Percentiles rank a stretch among this genome's conserved stretches.
Evolutionary conservation across 148 eudicot species (phyloP).

Genomic region (Dysphania ambrosioides): DNA sequence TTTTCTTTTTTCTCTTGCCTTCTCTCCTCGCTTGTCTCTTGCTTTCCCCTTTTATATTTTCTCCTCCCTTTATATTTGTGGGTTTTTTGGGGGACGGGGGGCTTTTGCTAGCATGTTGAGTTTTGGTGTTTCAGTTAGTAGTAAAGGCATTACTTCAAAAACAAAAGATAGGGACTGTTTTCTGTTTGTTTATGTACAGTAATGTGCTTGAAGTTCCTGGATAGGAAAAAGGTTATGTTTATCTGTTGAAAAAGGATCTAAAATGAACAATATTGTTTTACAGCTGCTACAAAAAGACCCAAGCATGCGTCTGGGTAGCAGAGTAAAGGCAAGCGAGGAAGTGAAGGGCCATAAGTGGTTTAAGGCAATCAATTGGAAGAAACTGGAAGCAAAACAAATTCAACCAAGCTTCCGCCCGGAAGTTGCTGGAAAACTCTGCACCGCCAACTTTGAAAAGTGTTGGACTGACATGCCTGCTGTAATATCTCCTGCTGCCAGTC

Average conservation of each 20-base stretch:
- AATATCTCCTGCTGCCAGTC: constrained; percentile 87
- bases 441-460: constrained; percentile 70
- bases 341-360: constrained; percentile 84
- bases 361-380: constrained; percentile 80
- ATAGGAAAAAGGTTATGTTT: too few relatives aligned
- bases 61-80: neutral
- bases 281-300: constrained; percentile 75
- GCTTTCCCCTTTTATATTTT: too few relatives aligned
- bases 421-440: constrained; percentile 65
- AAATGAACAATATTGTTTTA: constrained; percentile 7
- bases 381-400: constrained; percentile 56
- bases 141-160: too few relatives aligned
- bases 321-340: constrained; percentile 63
- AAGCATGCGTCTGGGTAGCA: constrained; percentile 62
- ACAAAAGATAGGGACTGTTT: too few relatives aligned
- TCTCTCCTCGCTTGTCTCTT: too few relatives aligned
- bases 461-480: constrained; percentile 74
- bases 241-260: neutral
- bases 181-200: too few relatives aligned
- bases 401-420: constrained; percentile 76
- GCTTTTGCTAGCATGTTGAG: too few relatives aligned
- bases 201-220: too few relatives aligned
- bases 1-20: too few relatives aligned
- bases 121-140: too few relatives aligned
- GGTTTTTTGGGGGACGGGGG: neutral